Conservation (phyloP, 176 grass and related monocot genomes). For the Neostapfia colusana region DNA sequence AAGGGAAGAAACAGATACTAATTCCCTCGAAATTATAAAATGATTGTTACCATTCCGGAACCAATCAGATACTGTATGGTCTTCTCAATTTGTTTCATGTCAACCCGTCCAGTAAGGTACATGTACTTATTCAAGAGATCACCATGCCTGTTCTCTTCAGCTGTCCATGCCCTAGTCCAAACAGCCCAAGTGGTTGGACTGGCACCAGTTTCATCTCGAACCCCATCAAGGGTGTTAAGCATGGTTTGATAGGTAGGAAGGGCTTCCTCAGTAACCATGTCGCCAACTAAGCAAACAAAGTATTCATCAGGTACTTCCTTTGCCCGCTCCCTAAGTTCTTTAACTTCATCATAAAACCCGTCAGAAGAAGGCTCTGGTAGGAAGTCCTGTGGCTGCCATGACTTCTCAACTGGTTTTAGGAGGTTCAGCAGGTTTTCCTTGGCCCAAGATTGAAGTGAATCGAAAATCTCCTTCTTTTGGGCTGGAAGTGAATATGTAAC, state of each 20-base stretch:
- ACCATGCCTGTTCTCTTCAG: constrained; percentile 78
- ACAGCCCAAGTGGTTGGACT: constrained; percentile 69
- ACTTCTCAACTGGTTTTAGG: constrained; percentile 71
- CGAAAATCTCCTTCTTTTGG: constrained; percentile 55
- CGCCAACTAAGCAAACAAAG: constrained; percentile 78
- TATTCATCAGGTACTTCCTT: constrained; percentile 79
- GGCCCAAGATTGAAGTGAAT: constrained; percentile 67
- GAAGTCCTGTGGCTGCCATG: constrained; percentile 73
- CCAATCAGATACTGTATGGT: constrained; percentile 76
- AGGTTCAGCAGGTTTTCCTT: constrained; percentile 55
- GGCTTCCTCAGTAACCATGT: constrained; percentile 82
- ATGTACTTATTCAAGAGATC: constrained; percentile 77
- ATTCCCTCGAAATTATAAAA: neutral
- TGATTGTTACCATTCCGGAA: constrained; percentile 58
- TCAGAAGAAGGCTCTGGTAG: constrained; percentile 62
- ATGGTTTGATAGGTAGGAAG: constrained; percentile 77
- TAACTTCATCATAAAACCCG: constrained; percentile 66
- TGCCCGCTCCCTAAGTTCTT: constrained; percentile 57
- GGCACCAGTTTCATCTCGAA: constrained; percentile 67
- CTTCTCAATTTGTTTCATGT: constrained; percentile 79
- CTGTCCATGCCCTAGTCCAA: constrained; percentile 75
- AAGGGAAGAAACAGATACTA: neutral
- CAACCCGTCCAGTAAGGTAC: constrained; percentile 67
- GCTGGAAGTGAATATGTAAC: constrained; percentile 61
- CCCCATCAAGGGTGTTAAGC: constrained; percentile 68